Evolutionary conservation across 2,329 filamentous ascomycete species (phyloP), one percentile per base, ranked within the genome.

Genomic region (Penicillium sp.): DNA sequence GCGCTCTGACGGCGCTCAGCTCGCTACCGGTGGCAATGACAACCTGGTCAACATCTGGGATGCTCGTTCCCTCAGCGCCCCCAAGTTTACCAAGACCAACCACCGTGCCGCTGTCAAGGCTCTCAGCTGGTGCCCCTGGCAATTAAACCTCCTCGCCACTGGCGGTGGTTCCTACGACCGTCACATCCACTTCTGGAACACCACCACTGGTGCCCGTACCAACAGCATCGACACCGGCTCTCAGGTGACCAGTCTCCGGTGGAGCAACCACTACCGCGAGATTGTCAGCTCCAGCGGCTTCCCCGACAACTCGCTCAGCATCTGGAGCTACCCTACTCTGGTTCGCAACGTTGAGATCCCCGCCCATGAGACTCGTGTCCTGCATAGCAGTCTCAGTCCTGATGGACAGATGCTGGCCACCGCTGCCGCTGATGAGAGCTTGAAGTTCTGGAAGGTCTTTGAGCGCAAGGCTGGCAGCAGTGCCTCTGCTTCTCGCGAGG

Each of bases 361-460:
- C 9, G 93, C 93, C 18, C 93, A 98, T 68, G 93, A 98, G 80
- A 95, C 89, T 66, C 83, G 93, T 63, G 92, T 98, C 37, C 82
- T 98, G 43, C 93, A 97, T 83, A 95, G 89, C 79, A 93, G 89
- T 70, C 83, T 98, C 61, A 96, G 90, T 76, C 93, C 93, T 3
- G 93, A 98, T 66, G 93, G 93, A 45, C 93, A 98, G 78, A 95
- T 96, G 84, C 82, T 98, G 48, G 93, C 93, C 44, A 98, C 93
- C 44, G 92, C 93, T 53, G 88, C 92, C 62, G 91, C 92, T 32
- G 93, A 98, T 65, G 93, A 98, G 79, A 92, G 87, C 67, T 80
- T 98, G 72, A 98, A 98, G 78, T 98, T 98, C 81, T 98, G 93
- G 93, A 98, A 98, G 84, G 81, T 98, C 63, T 98, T 98, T 67